phyloP scores from a whole-genome alignment of 108 stramenopile species.

The Nitzschia sp. region DNA sequence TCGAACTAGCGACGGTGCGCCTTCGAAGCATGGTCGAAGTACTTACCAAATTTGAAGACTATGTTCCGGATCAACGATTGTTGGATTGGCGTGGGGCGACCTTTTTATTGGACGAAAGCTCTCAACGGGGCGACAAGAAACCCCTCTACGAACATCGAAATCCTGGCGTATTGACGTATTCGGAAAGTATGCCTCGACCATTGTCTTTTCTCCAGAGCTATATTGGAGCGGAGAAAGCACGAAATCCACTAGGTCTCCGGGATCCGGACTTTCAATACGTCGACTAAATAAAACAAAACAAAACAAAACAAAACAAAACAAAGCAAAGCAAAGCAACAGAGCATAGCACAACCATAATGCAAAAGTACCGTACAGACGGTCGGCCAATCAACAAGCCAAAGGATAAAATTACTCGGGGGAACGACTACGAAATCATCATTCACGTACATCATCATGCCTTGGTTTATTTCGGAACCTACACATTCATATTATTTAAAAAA shows the following conservation, averaged over 20 bases:
- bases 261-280: conserved; percentile 22
- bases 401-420: no score
- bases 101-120: conserved; percentile 49
- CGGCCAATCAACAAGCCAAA: no score
- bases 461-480: no score
- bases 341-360: no score
- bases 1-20: conserved; percentile 73
- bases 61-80: conserved; percentile 46
- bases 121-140: conserved; percentile 7
- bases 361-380: no score
- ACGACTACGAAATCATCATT: no score
- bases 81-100: conserved; percentile 64
- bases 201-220: conserved; percentile 57
- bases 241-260: conserved; percentile 57
- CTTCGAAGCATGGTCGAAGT: conserved; percentile 71
- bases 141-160: conserved; percentile 51
- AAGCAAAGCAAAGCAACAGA: no score
- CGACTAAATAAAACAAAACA: no score
- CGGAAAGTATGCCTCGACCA: conserved; percentile 60
- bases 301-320: no score
- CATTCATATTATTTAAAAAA: no score
- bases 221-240: conserved; percentile 51
- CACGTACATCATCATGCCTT: no score
- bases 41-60: conserved; percentile 55
- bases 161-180: conserved; percentile 64